Conservation (phyloP, 2,329 filamentous ascomycete species). For the Penicillium concentricum region DNA sequence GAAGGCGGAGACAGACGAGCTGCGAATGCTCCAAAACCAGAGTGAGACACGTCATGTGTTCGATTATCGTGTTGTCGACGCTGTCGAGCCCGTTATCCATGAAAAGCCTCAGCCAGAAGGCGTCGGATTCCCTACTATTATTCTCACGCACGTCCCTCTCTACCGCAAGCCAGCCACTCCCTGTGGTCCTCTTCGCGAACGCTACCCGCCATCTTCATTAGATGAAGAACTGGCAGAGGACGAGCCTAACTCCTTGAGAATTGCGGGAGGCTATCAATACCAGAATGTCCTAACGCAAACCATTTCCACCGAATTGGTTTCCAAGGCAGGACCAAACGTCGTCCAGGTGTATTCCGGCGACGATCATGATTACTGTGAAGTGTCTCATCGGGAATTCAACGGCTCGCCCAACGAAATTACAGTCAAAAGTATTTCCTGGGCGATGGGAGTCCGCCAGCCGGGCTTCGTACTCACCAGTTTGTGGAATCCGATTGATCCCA, state of each 20-base stretch:
- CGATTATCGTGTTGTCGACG: slow-evolving; percentile 60
- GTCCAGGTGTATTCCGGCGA: slow-evolving; percentile 89
- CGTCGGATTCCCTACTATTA: slow-evolving; percentile 76
- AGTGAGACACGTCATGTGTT: slow-evolving; percentile 53
- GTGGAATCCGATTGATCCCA: slow-evolving; percentile 79
- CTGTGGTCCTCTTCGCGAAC: slow-evolving; percentile 83
- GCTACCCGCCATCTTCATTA: slow-evolving; percentile 68
- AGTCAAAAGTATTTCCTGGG: slow-evolving; percentile 92
- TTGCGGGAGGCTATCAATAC: slow-evolving; percentile 86
- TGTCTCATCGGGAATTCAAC: slow-evolving; percentile 71
- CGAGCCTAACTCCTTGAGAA: slow-evolving; percentile 72
- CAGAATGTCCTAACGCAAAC: slow-evolving; percentile 84
- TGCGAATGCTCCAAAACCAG: slow-evolving; percentile 65
- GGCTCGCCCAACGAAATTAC: slow-evolving; percentile 74
- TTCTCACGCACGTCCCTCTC: slow-evolving; percentile 88
- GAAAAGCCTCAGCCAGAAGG: slow-evolving; percentile 21
- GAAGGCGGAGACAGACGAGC: slow-evolving; percentile 66
- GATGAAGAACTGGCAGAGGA: slow-evolving; percentile 60
- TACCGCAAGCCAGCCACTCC: slow-evolving; percentile 79
- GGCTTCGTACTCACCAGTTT: slow-evolving; percentile 86
- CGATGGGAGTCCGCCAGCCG: slow-evolving; percentile 87
- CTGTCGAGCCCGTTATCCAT: slow-evolving; percentile 45
- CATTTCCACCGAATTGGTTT: slow-evolving; percentile 72
- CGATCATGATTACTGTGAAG: slow-evolving; percentile 96
- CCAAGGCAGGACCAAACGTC: slow-evolving; percentile 73